Evolutionary conservation across 1,284 basidiomycete species (phyloP), one percentile per base, ranked within the genome.

Genomic region (Puccinia coronata): DNA sequence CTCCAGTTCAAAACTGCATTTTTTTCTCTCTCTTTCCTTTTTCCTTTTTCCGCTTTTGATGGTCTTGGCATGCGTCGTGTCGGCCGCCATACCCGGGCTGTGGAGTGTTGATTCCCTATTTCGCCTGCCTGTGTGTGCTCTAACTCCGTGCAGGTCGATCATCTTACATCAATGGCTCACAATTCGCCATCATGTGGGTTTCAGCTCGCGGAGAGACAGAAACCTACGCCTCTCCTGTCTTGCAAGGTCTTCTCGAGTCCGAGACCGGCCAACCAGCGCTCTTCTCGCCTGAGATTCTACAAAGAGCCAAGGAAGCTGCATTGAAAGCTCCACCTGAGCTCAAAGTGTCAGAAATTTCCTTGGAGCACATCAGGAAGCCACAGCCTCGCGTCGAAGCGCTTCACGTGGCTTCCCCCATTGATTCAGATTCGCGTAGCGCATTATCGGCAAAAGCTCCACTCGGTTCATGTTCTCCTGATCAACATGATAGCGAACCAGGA

Each of bases 171-270:
- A 89, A 89, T 83, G 89, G 88, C 23, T 87, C 86, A 28, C 88
- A 89, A 82, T 89, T 88, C 84, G 88, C 89, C 79, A 87, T 89
- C 82, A 84, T 89, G 74, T 88, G 87, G 86, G 88, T 89, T 78
- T 87, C 87, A 2, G 87, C 89, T 16, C 86, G 87, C 49, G 88
- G 88, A 11, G 87, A 89, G 82, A 87, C 88, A n/a, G 88, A 89
- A 83, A 87, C 87, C 34, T 89, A 88, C 83, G 88, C 88, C 20
- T 88, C 79, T 87, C 80, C 88, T 88, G 81, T 85, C 85, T 23
- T 82, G 82, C 67, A 81, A 83, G 70, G 51, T 51, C 70, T 81
- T 2, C 34, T 81, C 0, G 59, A 72, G 34, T 51, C 59, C 16
- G 53, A 74, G 23, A 47, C 79, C n/a, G 61, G 79, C 5, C 61